A percentile compares a stretch with the other conserved stretches of the same genome.
Conservation (phyloP, 108 stramenopile species). For the Schizochytrium sp. region DNA sequence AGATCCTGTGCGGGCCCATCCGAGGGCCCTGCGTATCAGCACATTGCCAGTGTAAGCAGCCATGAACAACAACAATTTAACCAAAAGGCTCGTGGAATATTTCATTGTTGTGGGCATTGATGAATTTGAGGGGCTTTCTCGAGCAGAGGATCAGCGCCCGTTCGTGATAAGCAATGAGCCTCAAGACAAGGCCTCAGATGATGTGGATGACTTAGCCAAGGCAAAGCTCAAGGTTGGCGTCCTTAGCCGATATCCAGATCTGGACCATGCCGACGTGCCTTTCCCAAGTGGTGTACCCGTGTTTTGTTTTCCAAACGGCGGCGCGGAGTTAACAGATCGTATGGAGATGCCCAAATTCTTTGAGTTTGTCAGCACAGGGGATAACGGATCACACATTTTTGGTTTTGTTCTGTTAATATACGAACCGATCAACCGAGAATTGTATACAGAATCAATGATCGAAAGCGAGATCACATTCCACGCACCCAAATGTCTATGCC, state of each 20-base stretch:
- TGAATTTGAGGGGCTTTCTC: constrained; percentile 37
- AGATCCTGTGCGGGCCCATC: too few species aligned
- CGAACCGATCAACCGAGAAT: constrained; percentile 25
- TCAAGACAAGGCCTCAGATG: neutral
- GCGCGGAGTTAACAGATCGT: constrained; percentile 61
- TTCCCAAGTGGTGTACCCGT: constrained; percentile 67
- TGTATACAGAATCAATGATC: constrained; percentile 62
- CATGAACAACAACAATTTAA: constrained; percentile 67
- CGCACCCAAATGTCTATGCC: constrained; percentile 84
- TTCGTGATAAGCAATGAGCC: neutral
- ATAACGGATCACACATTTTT: constrained; percentile 15
- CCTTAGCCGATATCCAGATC: constrained; percentile 49
- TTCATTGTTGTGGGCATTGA: constrained; percentile 84
- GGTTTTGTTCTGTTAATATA: constrained; percentile 47
- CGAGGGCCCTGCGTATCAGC: too few species aligned
- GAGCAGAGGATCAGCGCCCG: constrained; percentile 18
- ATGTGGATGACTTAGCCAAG: constrained; percentile 36
- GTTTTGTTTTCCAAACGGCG: constrained; percentile 61
- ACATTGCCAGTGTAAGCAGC: too few species aligned
- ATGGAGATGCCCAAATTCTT: constrained; percentile 61
- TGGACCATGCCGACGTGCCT: constrained; percentile 52
- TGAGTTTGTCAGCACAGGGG: constrained; percentile 69
- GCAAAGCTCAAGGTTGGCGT: constrained; percentile 36
- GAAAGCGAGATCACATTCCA: constrained; percentile 65
- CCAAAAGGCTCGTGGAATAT: constrained; percentile 85